phyloP scores from a whole-genome alignment of 192 early-diverging fungal species.

The Obelidium mucronatum region DNA sequence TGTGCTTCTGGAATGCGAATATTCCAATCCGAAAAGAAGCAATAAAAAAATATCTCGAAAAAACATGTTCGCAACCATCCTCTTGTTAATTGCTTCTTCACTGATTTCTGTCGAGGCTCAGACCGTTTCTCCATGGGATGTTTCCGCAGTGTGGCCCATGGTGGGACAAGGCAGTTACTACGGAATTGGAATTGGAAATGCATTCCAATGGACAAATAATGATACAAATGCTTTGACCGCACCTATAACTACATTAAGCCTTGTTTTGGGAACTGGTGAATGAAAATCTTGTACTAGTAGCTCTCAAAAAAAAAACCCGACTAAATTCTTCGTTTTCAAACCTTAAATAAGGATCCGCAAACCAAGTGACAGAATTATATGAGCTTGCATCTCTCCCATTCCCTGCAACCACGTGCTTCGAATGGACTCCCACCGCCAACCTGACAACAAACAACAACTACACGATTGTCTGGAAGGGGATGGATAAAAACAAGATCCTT shows the following conservation, averaged over 20 bases:
- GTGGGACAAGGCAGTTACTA: not conserved
- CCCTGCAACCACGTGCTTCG: slow-evolving; percentile 28
- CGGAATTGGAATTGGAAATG: not conserved
- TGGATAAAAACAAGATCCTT: not conserved
- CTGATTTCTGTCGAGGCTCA: not conserved
- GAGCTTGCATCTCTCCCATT: not conserved
- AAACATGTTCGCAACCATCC: not conserved
- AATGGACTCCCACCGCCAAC: slow-evolving; percentile 26
- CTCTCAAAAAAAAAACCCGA: too few relatives aligned
- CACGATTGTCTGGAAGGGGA: slow-evolving; percentile 10
- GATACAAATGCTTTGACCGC: not conserved
- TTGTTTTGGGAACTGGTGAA: slow-evolving; percentile 8
- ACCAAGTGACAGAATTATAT: not conserved
- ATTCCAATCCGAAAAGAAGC: not conserved
- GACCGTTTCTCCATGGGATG: too few relatives aligned
- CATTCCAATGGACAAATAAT: slow-evolving; percentile 9
- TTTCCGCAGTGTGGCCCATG: slow-evolving; percentile 2
- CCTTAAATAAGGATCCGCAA: too few relatives aligned
- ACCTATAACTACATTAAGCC: not conserved
- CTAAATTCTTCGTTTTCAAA: too few relatives aligned
- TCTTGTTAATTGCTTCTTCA: not conserved
- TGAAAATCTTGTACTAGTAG: not conserved
- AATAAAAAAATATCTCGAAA: not conserved
- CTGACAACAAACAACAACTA: not conserved
- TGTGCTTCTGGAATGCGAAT: not conserved